A percentile compares a stretch with the other conserved stretches of the same genome.
Evolutionary conservation across 345 rosid genomes (phyloP).

Genomic region (Eucalyptus shirleyi): DNA sequence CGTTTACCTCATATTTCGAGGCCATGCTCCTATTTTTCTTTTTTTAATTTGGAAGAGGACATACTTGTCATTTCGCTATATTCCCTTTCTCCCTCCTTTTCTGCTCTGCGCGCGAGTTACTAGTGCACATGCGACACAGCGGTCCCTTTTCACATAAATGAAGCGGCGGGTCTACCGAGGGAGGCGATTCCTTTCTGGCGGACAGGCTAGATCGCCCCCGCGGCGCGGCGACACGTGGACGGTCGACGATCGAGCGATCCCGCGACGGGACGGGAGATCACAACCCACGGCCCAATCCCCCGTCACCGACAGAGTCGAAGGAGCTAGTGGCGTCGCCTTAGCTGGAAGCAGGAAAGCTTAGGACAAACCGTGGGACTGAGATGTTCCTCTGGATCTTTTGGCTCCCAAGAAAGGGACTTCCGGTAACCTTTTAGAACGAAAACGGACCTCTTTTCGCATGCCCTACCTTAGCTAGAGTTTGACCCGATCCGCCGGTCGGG

Average conservation of each 20-base stretch:
- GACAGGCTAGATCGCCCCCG: background rate
- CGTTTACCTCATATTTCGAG: background rate
- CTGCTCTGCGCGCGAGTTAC: background rate
- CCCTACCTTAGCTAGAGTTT: background rate
- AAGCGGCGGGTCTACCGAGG: background rate
- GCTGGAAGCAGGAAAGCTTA: background rate
- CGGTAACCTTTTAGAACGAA: background rate
- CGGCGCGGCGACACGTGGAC: background rate
- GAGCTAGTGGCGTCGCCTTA: background rate
- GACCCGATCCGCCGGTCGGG: background rate
- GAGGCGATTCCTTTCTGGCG: background rate
- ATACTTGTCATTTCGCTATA: background rate
- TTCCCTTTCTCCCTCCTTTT: background rate
- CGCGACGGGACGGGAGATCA: background rate
- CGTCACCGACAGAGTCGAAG: background rate
- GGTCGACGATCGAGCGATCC: background rate
- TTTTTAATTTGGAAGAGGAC: background rate
- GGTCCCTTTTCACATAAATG: background rate
- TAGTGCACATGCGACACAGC: background rate
- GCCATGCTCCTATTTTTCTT: fast-evolving
- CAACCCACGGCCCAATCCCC: background rate
- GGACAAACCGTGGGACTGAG: background rate
- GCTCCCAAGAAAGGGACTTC: background rate
- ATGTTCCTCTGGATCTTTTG: background rate
- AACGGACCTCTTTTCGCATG: background rate